Base-by-base conservation (phyloP, 139 green algal species). In the Diplosphaera chodatii region DNA sequence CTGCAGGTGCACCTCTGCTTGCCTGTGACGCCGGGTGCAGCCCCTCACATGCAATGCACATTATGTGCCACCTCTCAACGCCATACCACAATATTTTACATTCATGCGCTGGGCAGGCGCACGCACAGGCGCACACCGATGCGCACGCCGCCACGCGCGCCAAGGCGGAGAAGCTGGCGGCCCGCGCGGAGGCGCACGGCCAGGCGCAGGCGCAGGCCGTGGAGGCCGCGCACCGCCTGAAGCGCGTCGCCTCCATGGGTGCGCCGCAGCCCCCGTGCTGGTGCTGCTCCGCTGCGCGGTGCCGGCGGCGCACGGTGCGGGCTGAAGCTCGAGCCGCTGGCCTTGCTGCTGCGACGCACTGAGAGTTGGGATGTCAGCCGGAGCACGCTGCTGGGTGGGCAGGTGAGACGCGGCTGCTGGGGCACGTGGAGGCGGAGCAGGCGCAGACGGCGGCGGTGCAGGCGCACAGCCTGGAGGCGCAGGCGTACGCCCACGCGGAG, bases 401-500 rank as follows among this genome's bases (percentile, higher is more conserved):
- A 28, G 64, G 28, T 27, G 64, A 28, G 8, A 23, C 30, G 13
- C 30, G 22, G 64, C 4, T 29, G 30, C 25, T 64, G 32, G 13
- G 21, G 15, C 63, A 68, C 55, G 55, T 22, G 15, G 64, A 71
- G 21, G 65, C 74, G 13, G 30, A 40, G 31, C 55, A 32, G 27
- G 48, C 63, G 5, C 55, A 76, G 34, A 28, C 64, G 65, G 69
- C 66, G 8, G 77, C 73, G 4, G 75, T 68, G n/a, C 77, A 81
- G 37, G 78, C 80, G 16, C 71, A 79, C 63, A 41, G 70, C n/a
- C 70, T 79, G 66, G 81, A 80, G 62, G 74, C 73, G 32, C 67
- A 79, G 48, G 75, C 77, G 23, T 76, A 84, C 4, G 73, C 71
- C 2, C 72, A 86, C 34, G 75, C 70, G 0, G 69, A 82, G 70